phyloP scores from a whole-genome alignment of 1,284 basidiomycete genomes.

The Apiotrichum brassicae region DNA sequence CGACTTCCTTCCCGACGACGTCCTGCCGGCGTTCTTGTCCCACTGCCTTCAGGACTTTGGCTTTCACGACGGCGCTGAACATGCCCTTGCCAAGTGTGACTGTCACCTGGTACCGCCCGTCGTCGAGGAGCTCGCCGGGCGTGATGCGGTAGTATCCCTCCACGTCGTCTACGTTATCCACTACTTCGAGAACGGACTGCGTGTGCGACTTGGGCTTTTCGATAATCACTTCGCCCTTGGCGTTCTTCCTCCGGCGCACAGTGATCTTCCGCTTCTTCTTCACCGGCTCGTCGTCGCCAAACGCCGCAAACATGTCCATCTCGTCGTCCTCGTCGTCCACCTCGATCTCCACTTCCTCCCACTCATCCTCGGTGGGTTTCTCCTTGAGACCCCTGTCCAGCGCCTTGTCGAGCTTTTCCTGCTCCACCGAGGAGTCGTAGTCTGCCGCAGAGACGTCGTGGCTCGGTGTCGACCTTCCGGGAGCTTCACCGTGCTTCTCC shows the following conservation, averaged over 20 bases:
- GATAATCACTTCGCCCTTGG: slow-evolving; percentile 62
- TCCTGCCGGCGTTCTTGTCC: slow-evolving; percentile 51
- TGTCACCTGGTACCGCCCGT: slow-evolving; percentile 88
- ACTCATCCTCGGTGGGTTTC: slow-evolving; percentile 29
- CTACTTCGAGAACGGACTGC: slow-evolving; percentile 28
- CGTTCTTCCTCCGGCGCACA: slow-evolving; percentile 50
- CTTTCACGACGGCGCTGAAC: slow-evolving; percentile 94
- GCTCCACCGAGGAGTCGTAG: slow-evolving; percentile 57
- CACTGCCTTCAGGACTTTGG: slow-evolving; percentile 71
- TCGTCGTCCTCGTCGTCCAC: slow-evolving; percentile 60
- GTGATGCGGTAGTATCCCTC: slow-evolving; percentile 96
- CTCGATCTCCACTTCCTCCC: slow-evolving; percentile 56
- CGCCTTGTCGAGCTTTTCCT: slow-evolving; percentile 42
- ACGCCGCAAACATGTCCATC: slow-evolving; percentile 85
- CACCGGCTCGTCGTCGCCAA: slow-evolving; percentile 53
- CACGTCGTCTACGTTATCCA: slow-evolving; percentile 55
- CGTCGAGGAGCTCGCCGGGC: slow-evolving; percentile 88
- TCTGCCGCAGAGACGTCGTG: slow-evolving; percentile 67
- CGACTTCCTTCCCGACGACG: slow-evolving; percentile 67
- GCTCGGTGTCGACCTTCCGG: slow-evolving; percentile 8
- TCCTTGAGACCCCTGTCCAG: no score
- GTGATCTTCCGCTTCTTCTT: slow-evolving; percentile 51
- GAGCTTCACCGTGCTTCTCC: slow-evolving; percentile 20
- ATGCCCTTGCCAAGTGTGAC: slow-evolving; percentile 94
- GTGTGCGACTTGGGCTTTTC: slow-evolving; percentile 53